Conservation (phyloP, 139 green algal species). For the Micromonas commoda region DNA sequence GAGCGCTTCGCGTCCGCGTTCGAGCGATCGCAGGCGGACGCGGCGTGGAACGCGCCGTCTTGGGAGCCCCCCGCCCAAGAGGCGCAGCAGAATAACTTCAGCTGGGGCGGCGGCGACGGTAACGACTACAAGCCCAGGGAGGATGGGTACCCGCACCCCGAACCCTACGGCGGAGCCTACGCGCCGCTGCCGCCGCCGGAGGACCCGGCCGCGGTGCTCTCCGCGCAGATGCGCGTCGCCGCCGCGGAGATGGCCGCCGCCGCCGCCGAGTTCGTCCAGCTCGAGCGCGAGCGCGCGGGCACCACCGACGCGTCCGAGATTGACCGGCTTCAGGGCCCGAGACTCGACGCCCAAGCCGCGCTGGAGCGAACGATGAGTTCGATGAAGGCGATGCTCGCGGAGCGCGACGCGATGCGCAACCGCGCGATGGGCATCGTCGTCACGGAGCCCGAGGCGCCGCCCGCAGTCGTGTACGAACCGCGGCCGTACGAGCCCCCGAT, state of each 20-base stretch:
- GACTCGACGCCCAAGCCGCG: conserved; percentile 60
- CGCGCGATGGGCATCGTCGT: neutral
- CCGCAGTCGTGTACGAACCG: neutral
- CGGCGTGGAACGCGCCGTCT: too few species aligned
- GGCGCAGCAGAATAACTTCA: too few species aligned
- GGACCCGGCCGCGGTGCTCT: neutral
- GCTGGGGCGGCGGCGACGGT: too few species aligned
- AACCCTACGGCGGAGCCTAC: too few species aligned
- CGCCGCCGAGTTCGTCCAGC: neutral
- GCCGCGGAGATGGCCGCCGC: conserved; percentile 8
- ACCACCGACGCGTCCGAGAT: neutral
- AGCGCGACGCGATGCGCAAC: conserved; percentile 42
- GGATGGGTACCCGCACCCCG: too few species aligned
- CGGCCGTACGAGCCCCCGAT: neutral
- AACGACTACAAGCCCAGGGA: too few species aligned
- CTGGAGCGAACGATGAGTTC: conserved; percentile 82
- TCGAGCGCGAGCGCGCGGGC: conserved; percentile 2
- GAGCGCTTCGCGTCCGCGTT: too few species aligned
- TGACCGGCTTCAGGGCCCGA: neutral
- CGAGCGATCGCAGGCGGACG: too few species aligned
- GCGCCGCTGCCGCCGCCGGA: too few species aligned
- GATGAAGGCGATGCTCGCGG: conserved; percentile 77
- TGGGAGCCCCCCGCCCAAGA: too few species aligned
- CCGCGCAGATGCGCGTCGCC: conserved; percentile 1
- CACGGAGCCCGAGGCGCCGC: neutral